Conservation (phyloP, 768 basidiomycete species). For the Lenzites betulinus region DNA sequence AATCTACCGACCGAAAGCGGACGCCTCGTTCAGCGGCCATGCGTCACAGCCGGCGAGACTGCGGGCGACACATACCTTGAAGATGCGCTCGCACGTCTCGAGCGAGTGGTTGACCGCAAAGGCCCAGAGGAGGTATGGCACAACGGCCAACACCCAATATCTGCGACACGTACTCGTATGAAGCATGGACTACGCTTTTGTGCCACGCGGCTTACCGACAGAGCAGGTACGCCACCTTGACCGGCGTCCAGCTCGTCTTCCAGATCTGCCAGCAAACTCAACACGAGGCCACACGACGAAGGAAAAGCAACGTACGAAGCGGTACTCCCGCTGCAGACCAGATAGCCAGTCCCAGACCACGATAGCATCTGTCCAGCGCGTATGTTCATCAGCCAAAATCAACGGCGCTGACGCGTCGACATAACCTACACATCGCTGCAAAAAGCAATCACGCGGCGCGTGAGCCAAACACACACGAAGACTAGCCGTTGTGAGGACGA, state of each 20-base stretch:
- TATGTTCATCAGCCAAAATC: slow-evolving; percentile 6
- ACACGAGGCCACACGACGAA: slow-evolving; percentile 7
- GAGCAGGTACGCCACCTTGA: slow-evolving; percentile 81
- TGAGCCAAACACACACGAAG: neutral
- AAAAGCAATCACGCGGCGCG: neutral
- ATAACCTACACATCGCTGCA: slow-evolving; percentile 46
- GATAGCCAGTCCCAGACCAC: slow-evolving; percentile 87
- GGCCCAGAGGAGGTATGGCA: slow-evolving; percentile 76
- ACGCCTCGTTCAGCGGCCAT: neutral
- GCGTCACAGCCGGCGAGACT: neutral
- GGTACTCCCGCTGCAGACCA: slow-evolving; percentile 75
- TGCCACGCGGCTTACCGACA: slow-evolving; percentile 59
- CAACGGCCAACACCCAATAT: slow-evolving; percentile 81
- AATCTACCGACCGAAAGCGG: slow-evolving; percentile 44
- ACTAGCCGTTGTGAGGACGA: slow-evolving; percentile 24
- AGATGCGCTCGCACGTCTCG: slow-evolving; percentile 69
- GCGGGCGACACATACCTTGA: slow-evolving; percentile 46
- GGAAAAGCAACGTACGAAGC: slow-evolving; percentile 54
- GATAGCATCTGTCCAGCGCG: slow-evolving; percentile 59
- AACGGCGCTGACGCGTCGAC: neutral
- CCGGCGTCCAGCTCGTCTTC: slow-evolving; percentile 83
- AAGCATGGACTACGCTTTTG: slow-evolving; percentile 4
- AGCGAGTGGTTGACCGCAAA: slow-evolving; percentile 70
- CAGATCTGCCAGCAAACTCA: slow-evolving; percentile 55
- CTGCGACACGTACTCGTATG: slow-evolving; percentile 38